Evolutionary conservation across 768 basidiomycete genomes (phyloP).

Genomic region (Lactifluus subvellereus): DNA sequence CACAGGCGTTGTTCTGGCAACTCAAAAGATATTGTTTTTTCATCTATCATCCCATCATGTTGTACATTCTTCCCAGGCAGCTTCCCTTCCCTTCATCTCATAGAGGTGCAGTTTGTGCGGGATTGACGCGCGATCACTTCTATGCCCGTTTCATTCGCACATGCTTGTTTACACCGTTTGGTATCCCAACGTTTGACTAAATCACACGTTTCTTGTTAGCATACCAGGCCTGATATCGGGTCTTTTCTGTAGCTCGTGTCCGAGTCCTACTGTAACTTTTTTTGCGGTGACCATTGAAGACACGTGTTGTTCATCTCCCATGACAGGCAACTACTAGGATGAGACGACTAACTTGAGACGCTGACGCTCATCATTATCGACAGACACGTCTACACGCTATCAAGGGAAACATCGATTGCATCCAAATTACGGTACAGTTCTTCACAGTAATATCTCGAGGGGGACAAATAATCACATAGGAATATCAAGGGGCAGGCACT

Average conservation of each 20-base stretch:
- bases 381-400: background rate
- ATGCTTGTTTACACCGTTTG: too few species aligned
- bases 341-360: background rate
- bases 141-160: too few species aligned
- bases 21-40: background rate
- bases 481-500: background rate
- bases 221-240: too few species aligned
- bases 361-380: background rate
- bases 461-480: background rate
- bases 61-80: background rate
- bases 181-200: background rate
- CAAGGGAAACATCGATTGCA: background rate
- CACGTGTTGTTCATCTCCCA: background rate
- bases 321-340: background rate
- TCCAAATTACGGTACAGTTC: background rate
- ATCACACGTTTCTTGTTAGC: background rate
- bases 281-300: background rate
- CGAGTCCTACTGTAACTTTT: too few species aligned
- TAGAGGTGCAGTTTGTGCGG: background rate
- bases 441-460: background rate
- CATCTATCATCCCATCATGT: background rate
- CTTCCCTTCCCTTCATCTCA: background rate
- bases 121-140: too few species aligned
- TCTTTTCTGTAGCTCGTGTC: too few species aligned
- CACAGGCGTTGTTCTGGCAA: constrained; percentile 7